Evolutionary conservation across 2,329 filamentous ascomycete species (phyloP).

Genomic region (Didymosphaeria variabile): DNA sequence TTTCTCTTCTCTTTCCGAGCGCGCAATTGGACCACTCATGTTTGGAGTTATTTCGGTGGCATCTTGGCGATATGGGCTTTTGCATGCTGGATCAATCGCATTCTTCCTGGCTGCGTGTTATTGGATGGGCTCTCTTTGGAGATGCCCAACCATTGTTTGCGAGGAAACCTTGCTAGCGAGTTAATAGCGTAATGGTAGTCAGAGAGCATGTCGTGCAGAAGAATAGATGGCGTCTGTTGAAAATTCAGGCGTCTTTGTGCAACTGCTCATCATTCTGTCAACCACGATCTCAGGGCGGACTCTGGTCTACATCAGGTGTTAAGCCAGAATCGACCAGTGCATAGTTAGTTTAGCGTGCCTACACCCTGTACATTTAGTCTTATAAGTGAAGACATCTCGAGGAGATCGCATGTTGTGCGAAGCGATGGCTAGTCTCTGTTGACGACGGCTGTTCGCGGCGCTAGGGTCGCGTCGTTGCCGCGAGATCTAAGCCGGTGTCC

Average conservation of each 20-base stretch:
- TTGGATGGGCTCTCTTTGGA: neutral
- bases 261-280: too few relatives aligned
- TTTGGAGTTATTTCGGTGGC: constrained; percentile 20
- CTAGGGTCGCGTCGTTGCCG: neutral
- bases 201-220: neutral
- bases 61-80: constrained; percentile 13
- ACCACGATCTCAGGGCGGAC: too few relatives aligned
- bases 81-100: constrained; percentile 6
- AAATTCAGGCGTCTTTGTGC: neutral
- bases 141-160: neutral
- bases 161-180: neutral
- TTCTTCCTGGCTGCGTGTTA: neutral
- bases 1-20: neutral
- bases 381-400: too few relatives aligned
- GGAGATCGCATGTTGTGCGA: too few relatives aligned
- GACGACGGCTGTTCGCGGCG: constrained; percentile 3
- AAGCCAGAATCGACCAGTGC: too few relatives aligned
- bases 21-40: neutral
- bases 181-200: constrained; percentile 7
- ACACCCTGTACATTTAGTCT: too few relatives aligned
- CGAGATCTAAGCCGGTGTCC: neutral
- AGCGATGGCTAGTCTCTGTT: neutral
- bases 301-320: too few relatives aligned
- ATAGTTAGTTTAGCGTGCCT: too few relatives aligned
- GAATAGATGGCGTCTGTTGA: neutral